A percentile compares a stretch with the other conserved stretches of the same genome.
phyloP scores from a whole-genome alignment of 768 basidiomycete genomes.

The Suillus luteus region DNA sequence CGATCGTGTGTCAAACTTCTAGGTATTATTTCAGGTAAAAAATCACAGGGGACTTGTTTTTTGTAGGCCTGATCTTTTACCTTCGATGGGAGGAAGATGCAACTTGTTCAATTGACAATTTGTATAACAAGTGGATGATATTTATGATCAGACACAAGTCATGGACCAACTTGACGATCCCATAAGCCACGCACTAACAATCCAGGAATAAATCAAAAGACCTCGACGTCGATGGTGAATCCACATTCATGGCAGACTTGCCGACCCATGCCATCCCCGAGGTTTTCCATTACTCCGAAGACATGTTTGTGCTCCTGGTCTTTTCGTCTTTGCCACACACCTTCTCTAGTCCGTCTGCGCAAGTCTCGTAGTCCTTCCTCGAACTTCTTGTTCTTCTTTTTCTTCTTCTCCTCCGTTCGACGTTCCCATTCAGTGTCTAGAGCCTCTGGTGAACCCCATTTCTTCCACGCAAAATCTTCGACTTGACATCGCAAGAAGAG shows the following conservation, averaged over 20 bases:
- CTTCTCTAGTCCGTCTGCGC: constrained; percentile 82
- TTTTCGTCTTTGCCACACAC: constrained; percentile 84
- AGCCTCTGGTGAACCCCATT: constrained; percentile 94
- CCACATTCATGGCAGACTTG: constrained; percentile 91
- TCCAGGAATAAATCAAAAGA: constrained; percentile 46
- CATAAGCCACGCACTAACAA: background rate
- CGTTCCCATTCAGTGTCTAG: constrained; percentile 86
- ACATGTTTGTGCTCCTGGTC: constrained; percentile 89
- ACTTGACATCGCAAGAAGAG: constrained; percentile 91
- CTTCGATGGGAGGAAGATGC: background rate
- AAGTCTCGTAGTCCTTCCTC: constrained; percentile 87
- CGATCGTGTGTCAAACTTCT: no score
- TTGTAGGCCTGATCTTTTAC: background rate
- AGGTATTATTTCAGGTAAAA: background rate
- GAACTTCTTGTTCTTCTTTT: constrained; percentile 93
- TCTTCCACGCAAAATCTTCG: constrained; percentile 95
- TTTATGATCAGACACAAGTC: background rate
- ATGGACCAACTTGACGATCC: background rate
- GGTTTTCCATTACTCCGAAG: constrained; percentile 63
- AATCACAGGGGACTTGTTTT: background rate
- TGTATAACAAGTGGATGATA: background rate
- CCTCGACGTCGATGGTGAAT: constrained; percentile 88
- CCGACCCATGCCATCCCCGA: constrained; percentile 53
- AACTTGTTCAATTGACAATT: background rate
- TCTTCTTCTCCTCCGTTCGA: constrained; percentile 79